Base-by-base conservation (phyloP, 768 basidiomycete species). In the Rhizopogon vinicolor region DNA sequence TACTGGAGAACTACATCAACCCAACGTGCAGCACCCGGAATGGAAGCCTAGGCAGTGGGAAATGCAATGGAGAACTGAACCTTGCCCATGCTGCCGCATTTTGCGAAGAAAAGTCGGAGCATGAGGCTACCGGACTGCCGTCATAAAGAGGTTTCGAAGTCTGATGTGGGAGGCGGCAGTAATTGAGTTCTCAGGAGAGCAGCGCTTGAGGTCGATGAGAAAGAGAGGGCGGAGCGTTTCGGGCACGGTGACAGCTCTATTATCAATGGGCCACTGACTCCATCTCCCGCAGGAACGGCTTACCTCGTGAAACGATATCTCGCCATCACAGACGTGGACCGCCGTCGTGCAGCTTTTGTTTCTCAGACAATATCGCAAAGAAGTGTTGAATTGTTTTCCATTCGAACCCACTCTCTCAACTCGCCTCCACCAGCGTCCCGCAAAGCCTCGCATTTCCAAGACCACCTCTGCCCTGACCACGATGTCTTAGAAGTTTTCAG, bases 201-300 rank as follows among this genome's bases (percentile, higher is more conserved):
- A 57, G 59, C 66, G 59, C 44, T 72, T 63, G 61, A 68, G 56
- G 55, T 64, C 16, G 68, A 75, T 67, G 54, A 64, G 40, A 66
- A 60, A 53, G 70, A 72, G 53, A 57, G 3, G 25, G 25, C 25
- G 25, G 5, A 25, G 25, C 3, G 3, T 25, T 4, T 25, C 25
- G 25, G 3, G 25, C 25, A 25, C 5, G 25, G 4, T 25, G 25
- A 25, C 25, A 55, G 63, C 37, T 39, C 51, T 13, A 37, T 29
- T 9, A 56, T 69, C 18, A 58, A 58, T 19, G 66, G 62, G 13
- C 55, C 60, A 6, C 58, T 69, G 35, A 41, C 41, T 37, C 44
- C 60, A 22, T 52, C 61, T 43, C 53, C 37, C 0, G 50, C 37
- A 1, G 60, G 69, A 4, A 63, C 53, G 5, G 55, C 61, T 1